Conservation (phyloP, 305 asterid species). For the Fraxinus nigra region DNA sequence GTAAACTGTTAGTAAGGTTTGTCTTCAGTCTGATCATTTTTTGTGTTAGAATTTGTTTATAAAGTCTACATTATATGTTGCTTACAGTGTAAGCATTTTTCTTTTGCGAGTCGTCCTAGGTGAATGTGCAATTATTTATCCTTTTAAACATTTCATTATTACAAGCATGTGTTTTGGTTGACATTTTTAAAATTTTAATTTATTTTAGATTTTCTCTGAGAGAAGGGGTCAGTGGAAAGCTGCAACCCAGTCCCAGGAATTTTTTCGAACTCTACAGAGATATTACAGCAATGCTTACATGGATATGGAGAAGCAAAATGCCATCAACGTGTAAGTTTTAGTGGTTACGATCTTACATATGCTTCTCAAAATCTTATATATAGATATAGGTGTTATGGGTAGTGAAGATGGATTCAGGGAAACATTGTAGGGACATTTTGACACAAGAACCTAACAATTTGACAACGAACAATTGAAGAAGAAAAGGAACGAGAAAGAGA, state of each 20-base stretch:
- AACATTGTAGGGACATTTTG: conserved; percentile 1
- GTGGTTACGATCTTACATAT: background rate
- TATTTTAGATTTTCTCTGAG: conserved; percentile 72
- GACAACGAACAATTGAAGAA: background rate
- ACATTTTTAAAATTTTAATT: conserved; percentile 23
- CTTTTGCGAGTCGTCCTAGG: background rate
- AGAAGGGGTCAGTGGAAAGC: conserved; percentile 98
- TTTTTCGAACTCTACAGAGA: conserved; percentile 88
- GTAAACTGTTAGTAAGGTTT: background rate
- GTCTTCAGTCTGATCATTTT: background rate
- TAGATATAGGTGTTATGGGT: conserved; percentile 11
- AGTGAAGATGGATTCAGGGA: conserved; percentile 4
- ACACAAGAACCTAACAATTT: background rate
- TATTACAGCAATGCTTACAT: conserved; percentile 93
- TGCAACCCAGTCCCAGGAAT: conserved; percentile 95
- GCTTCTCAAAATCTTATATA: background rate
- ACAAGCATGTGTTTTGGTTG: conserved; percentile 18
- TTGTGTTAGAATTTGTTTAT: background rate
- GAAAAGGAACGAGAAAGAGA: background rate
- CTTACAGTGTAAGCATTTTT: background rate
- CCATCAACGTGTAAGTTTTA: conserved; percentile 79
- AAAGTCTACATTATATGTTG: background rate
- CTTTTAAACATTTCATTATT: background rate
- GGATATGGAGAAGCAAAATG: conserved; percentile 91
- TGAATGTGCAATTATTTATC: background rate